Evolutionary conservation across 768 basidiomycete genomes (phyloP), one percentile per base, ranked within the genome.

Genomic region (Podaxis carcinomalis): DNA sequence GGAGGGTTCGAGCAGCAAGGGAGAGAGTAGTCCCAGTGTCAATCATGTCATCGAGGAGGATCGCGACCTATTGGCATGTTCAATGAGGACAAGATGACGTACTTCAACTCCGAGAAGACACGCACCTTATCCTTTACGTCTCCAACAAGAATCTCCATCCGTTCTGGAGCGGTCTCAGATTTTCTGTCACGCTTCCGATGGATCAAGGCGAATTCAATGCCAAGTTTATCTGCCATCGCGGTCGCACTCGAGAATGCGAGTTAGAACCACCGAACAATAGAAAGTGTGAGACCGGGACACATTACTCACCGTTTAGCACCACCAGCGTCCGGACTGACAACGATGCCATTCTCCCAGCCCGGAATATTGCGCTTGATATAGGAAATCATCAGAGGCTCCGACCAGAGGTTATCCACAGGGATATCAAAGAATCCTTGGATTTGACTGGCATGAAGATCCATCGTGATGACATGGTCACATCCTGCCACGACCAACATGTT

Each of bases 351-450:
- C 68, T 87, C 70, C 90, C 96, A 98, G n/a, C 81, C 87, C 1
- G 85, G 81, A 57, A 98, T 92, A 69, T 87, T 81, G 49, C 84
- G 80, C 75, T 94, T 93, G 75, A 99, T 94, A 76, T 94, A 98
- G 16, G 89, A 80, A 64, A 97, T 80, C 91, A 98, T 96, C 62
- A 95, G 79, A 1, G 97, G 94, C 72, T 99, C 96, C 39, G 93
- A 95, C 77, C 90, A 98, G 49, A 98, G 80, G 73, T 98, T 98
- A 77, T 98, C 96, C 27, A 97, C 95, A 7, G 96, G 96, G 65
- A 98, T 93, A 73, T 98, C 95, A 73, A 98, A 98, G 80, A 98
- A 98, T 5, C 96, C 96, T 71, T 98, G 96, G 62, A 98, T 98
- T 77, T 98, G 96, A 68, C 90, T 91, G 44, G 96, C 95, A 70